Conservation (phyloP, 805 yeast genomes). For the Candida maris region DNA sequence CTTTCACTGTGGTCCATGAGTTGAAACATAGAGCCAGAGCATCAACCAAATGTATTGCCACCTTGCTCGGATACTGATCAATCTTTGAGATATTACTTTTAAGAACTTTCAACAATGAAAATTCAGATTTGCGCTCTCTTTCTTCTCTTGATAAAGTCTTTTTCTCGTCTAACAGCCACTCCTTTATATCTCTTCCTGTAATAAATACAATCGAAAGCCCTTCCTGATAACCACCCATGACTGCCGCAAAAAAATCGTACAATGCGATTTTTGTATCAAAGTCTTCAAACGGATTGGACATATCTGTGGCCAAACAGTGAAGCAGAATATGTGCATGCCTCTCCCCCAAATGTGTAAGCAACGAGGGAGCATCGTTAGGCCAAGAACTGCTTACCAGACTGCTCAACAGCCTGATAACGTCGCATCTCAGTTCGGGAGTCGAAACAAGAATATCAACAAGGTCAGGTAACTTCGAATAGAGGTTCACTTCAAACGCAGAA, state of each 20-base stretch:
- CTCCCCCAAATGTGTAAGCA: constrained; percentile 77
- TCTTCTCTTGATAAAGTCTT: constrained; percentile 8
- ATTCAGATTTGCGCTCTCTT: constrained; percentile 9
- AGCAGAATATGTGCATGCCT: constrained; percentile 56
- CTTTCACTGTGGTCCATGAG: constrained; percentile 67
- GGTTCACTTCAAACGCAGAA: constrained; percentile 59
- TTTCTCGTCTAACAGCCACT: constrained; percentile 20
- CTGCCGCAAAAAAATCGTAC: constrained; percentile 63
- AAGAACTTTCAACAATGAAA: constrained; percentile 53
- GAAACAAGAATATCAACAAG: constrained; percentile 57
- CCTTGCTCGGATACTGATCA: constrained; percentile 53
- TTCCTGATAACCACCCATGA: constrained; percentile 70
- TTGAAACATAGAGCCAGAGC: constrained; percentile 72
- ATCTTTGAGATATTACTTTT: constrained; percentile 53
- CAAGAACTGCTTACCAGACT: constrained; percentile 54
- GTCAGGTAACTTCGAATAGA: constrained; percentile 53
- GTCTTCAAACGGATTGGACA: constrained; percentile 54
- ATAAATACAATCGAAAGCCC: constrained; percentile 70
- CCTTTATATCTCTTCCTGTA: constrained; percentile 51
- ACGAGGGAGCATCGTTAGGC: constrained; percentile 65
- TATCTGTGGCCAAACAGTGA: constrained; percentile 55
- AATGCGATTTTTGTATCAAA: constrained; percentile 49
- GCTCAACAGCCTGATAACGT: constrained; percentile 54
- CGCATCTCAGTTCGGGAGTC: constrained; percentile 44
- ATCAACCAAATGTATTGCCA: constrained; percentile 66